phyloP scores from a whole-genome alignment of 345 rosid genomes.

The Pistacia integerrima region DNA sequence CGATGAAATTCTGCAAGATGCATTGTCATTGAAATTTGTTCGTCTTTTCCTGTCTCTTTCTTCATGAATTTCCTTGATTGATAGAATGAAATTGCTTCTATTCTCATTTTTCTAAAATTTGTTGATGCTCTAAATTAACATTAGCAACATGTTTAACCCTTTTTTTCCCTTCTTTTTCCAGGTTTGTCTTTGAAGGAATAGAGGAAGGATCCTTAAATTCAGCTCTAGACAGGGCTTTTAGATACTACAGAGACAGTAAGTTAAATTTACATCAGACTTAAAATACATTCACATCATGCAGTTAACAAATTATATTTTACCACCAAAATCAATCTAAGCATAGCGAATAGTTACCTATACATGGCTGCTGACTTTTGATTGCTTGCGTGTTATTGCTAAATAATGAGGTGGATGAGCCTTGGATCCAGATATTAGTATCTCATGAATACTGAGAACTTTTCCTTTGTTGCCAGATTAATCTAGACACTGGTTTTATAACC shows the following conservation, averaged over 20 bases:
- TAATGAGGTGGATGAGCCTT: not conserved
- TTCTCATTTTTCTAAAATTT: not conserved
- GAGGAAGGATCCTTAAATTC: conserved; percentile 54
- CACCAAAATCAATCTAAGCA: not conserved
- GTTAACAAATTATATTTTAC: not conserved
- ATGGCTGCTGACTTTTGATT: not conserved
- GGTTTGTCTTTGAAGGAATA: conserved; percentile 63
- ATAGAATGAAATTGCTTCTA: too few relatives aligned
- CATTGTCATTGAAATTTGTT: too few relatives aligned
- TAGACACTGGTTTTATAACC: not conserved
- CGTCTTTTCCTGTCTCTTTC: too few relatives aligned
- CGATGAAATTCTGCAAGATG: too few relatives aligned
- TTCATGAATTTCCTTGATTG: too few relatives aligned
- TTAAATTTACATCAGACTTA: not conserved
- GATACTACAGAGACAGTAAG: conserved; percentile 49
- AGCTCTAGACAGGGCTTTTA: conserved; percentile 57
- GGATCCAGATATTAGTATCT: not conserved
- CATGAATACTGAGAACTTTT: not conserved
- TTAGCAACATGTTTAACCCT: not conserved
- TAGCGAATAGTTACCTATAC: not conserved
- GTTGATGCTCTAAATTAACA: not conserved
- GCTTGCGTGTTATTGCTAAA: not conserved
- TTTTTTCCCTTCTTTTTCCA: conserved; percentile 11
- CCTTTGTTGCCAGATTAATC: not conserved
- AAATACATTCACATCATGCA: not conserved